Base-by-base conservation (phyloP, 2,329 filamentous ascomycete genomes). In the Nemania sp. region DNA sequence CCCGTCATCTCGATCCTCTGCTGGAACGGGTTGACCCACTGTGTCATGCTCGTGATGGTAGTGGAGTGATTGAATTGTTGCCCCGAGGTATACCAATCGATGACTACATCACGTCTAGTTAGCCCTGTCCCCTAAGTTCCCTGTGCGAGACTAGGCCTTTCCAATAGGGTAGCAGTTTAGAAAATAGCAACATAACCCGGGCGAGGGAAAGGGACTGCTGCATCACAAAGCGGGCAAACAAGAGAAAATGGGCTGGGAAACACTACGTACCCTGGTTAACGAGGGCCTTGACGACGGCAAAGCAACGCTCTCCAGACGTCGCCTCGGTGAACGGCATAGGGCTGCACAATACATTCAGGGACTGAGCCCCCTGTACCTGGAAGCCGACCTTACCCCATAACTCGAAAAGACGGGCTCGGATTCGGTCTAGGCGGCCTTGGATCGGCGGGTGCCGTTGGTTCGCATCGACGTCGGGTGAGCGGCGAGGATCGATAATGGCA, bases 261-360 rank as follows among this genome's bases (percentile, higher is more conserved):
- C 20, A 41, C 8, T n/a, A 58, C 68, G 61, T 32, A 70, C 68
- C 41, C 51, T 64, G 62, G 18, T 59, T 27, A 2, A 69, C 26
- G 20, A 77, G 60, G 3, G 65, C 62, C 64, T 77, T 77, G 41
- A 73, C 62, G 8, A 56, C 65, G n/a, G 68, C 66, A 51, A 73
- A 77, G 51, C 71, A 72, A 18, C 76, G 75, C 64, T 77, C 76
- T n/a, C 72, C 76, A 15, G 74, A 75, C 27, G 74, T 64, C 10
- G 26, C 7, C 58, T 77, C 75, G 6, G 55, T n/a, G 3, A 64
- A 20, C 2, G 63, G 63, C 75, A 76, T 77, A 1, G 75, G 74
- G 22, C 60, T 62, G 32, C 70, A 69, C 22, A 54, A 38, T 10
- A 66, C 47, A 3, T 63, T 11, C 49, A 51, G 24, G 5, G 22